Conservation (phyloP, 2,329 filamentous ascomycete genomes). For the Mycosphaerella sp. region DNA sequence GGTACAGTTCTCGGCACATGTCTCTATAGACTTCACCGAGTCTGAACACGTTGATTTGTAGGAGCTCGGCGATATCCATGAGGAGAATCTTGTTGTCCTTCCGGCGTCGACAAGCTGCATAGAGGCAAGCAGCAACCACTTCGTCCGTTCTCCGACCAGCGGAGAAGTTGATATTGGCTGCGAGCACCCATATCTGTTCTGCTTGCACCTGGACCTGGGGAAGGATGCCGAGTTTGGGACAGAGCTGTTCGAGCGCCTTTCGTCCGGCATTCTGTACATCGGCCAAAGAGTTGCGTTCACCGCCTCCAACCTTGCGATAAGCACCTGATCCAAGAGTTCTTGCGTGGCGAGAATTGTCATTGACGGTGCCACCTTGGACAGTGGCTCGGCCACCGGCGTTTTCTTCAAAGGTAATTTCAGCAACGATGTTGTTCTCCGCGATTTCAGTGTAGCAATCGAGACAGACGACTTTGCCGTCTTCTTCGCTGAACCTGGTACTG, state of each 20-base stretch:
- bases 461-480: constrained; percentile 54
- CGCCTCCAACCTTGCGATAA: constrained; percentile 40
- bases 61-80: constrained; percentile 86
- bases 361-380: constrained; percentile 84
- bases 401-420: constrained; percentile 89
- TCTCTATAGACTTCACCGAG: constrained; percentile 86
- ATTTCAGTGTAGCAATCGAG: constrained; percentile 78
- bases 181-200: constrained; percentile 40
- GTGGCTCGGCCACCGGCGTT: constrained; percentile 76
- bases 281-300: constrained; percentile 50
- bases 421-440: constrained; percentile 81
- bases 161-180: constrained; percentile 60
- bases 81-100: constrained; percentile 81
- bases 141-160: constrained; percentile 79
- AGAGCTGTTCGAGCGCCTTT: constrained; percentile 37
- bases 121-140: constrained; percentile 85
- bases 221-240: constrained; percentile 36
- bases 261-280: constrained; percentile 47
- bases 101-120: constrained; percentile 76
- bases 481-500: constrained; percentile 25
- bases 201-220: constrained; percentile 37
- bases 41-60: constrained; percentile 83
- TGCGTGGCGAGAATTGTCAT: constrained; percentile 75
- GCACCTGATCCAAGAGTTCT: constrained; percentile 51
- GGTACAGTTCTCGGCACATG: constrained; percentile 61